Base-by-base conservation (phyloP, 441 rosid species). In the Macaranga tanarius region DNA sequence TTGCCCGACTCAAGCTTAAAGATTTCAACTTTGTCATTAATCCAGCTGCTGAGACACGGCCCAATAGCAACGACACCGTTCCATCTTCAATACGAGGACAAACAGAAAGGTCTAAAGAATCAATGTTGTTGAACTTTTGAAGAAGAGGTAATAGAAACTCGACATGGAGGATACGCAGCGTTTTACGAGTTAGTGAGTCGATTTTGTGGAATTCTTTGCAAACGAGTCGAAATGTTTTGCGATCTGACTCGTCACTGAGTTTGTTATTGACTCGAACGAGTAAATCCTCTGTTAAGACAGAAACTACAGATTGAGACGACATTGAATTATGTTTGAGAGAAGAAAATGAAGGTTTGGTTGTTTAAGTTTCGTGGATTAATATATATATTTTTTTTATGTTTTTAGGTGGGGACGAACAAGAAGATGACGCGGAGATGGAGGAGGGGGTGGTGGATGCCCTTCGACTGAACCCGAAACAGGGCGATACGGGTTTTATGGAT, bases 341-440 rank as follows among this genome's bases (percentile, higher is more conserved):
- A 12, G n/a, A n/a, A 57, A 45, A 61, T 10, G 22, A 58, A 57
- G 51, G 50, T 22, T 40, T 19, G 20, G 6, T 2, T 16, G 16
- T 26, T 62, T 13, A 34, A 7, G 4, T 9, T 56, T 62, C 25
- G 15, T 19, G 9, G 52, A 77, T 50, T 52, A 13, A 34, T 17
- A 51, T 45, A n/a, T n/a, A n/a, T 9, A 11, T 16, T 10, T 47
- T 17, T 44, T 26, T 3, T 47, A 20, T 5, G 0, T 34, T 7
- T 54, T 82, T 73, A 91, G 80, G 97, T 89, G 2, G 95, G 97
- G 67, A 89, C 91, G 64, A 93, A 91, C 77, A 93, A 81, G 82
- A 91, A 91, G 77, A 89, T 88, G 71, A 88, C 87, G 71, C 96
- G 92, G 83, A 89, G 88, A 77, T 81, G 81, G 82, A 89, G 90